Evolutionary conservation across 139 green algal genomes (phyloP), one percentile per base, ranked within the genome.

Genomic region (Chlamydomonas sphaeroides): DNA sequence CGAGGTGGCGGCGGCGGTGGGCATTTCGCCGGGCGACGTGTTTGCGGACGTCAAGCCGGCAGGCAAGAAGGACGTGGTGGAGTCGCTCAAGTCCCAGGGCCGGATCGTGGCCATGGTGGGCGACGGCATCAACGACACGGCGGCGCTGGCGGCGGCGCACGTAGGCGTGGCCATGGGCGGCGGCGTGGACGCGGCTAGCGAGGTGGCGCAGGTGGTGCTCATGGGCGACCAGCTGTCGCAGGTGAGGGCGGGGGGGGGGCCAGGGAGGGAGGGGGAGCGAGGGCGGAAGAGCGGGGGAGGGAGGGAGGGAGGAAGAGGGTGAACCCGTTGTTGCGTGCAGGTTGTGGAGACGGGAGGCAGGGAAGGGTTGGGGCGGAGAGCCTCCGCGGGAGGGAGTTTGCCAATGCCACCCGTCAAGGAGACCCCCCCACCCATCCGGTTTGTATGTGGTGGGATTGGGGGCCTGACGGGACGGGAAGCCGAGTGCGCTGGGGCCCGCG

Each of bases 71-170:
- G 87, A 71, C 32, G 65, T 94, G 41, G 90, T 97, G 78, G 78
- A 90, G 73, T 32, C 67, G 61, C 88, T 97, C 67, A 87, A 89
- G 78, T 69, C 73, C 1, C 6, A 72, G n/a, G 94, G 86, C 23
- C 61, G 65, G 3, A 30, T 25, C 28, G 95, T 98, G 56, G 94
- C 92, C 28, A 97, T 98, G 95, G 93, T 98, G 30, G 95, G 95
- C 2, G 95, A 98, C 66, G 95, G 95, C 42, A 89, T 98, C 61
- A 98, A 98, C 71, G 95, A 98, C 85, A 94, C 95, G 10, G 93
- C 91, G 2, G 95, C 95, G 14, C 92, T 98, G 42, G 95, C 95
- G 18, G 87, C 89, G 33, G 94, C 95, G 3, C 80, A 98, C 76
- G 95, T 98, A 3, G 95, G 95, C 72, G 94, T 98, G 35, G 95